A percentile compares a stretch with the other conserved stretches of the same genome.
These are phyloP conservation scores for Cyberlindnera subsufficiens DNA, from an alignment of 805 yeast species.

Conservation along the genomic window DNA sequence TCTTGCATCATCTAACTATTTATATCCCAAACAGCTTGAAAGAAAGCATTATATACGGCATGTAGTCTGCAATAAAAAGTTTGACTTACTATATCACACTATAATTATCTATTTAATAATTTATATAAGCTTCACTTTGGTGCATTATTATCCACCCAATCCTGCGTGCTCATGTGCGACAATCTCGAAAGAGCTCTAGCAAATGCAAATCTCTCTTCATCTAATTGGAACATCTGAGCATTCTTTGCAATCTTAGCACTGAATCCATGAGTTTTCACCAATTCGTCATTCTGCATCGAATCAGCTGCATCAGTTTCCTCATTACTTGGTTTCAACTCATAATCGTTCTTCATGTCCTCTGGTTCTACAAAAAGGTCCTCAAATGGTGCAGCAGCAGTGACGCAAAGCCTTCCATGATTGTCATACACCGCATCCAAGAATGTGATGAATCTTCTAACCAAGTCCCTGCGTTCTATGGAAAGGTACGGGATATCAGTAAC, in stretches of 20 bases:
- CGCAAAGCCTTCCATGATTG: conserved; percentile 80
- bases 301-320: conserved; percentile 24
- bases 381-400: conserved; percentile 83
- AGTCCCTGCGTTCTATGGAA: conserved; percentile 71
- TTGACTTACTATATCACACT: no score
- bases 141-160: conserved; percentile 63
- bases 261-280: conserved; percentile 73
- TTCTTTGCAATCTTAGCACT: conserved; percentile 64
- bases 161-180: conserved; percentile 89
- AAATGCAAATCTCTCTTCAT: conserved; percentile 94
- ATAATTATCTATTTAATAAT: background rate
- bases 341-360: conserved; percentile 40
- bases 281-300: conserved; percentile 40
- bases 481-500: conserved; percentile 89
- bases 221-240: conserved; percentile 77
- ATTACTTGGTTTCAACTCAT: conserved; percentile 20
- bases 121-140: background rate
- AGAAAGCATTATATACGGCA: no score
- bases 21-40: no score
- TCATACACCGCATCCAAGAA: conserved; percentile 95
- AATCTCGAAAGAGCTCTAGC: conserved; percentile 90
- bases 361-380: conserved; percentile 83
- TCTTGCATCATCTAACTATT: no score
- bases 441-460: conserved; percentile 87
- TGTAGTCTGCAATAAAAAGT: no score